These are phyloP conservation scores for Pseudozyma sp. DNA, from an alignment of 1,284 basidiomycete genomes.

Conservation along the genomic window DNA sequence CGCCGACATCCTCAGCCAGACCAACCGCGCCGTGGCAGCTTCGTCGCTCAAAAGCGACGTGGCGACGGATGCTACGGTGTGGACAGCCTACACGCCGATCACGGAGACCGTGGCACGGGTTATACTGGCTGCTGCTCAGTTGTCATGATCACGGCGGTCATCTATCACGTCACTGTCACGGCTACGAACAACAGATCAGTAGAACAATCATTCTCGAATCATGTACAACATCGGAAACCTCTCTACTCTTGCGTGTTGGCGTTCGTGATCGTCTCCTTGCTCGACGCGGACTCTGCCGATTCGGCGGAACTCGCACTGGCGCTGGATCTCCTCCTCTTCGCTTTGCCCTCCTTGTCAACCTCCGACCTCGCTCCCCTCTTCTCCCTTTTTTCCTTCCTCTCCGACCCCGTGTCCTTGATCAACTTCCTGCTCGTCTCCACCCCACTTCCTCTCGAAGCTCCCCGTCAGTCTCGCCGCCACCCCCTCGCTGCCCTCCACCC, in stretches of 20 bases:
- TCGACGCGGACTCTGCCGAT: neutral
- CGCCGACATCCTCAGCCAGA: conserved; percentile 20
- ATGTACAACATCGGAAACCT: neutral
- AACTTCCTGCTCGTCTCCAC: conserved; percentile 23
- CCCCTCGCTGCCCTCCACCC: conserved; percentile 50
- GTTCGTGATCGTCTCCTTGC: neutral
- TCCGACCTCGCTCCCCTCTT: conserved; percentile 2
- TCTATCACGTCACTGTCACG: no score
- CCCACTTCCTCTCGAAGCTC: conserved; percentile 51
- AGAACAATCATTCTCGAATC: neutral
- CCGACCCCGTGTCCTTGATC: conserved; percentile 27
- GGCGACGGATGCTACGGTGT: neutral
- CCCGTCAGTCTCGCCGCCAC: conserved; percentile 52
- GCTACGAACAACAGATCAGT: no score
- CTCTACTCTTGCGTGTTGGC: conserved; percentile 2
- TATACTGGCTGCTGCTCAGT: conserved; percentile 31
- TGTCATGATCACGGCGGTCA: conserved; percentile 9
- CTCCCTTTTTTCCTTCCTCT: conserved; percentile 2
- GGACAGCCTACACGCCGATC: conserved; percentile 29
- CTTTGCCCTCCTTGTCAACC: neutral
- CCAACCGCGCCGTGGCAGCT: conserved; percentile 9
- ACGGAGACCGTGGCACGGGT: conserved; percentile 28
- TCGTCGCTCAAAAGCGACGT: neutral
- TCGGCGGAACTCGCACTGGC: conserved; percentile 11
- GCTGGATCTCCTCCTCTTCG: conserved; percentile 5